These are phyloP conservation scores for Plectranthus barbatus DNA, from an alignment of 257 asterid genomes.

Conservation along the genomic window DNA sequence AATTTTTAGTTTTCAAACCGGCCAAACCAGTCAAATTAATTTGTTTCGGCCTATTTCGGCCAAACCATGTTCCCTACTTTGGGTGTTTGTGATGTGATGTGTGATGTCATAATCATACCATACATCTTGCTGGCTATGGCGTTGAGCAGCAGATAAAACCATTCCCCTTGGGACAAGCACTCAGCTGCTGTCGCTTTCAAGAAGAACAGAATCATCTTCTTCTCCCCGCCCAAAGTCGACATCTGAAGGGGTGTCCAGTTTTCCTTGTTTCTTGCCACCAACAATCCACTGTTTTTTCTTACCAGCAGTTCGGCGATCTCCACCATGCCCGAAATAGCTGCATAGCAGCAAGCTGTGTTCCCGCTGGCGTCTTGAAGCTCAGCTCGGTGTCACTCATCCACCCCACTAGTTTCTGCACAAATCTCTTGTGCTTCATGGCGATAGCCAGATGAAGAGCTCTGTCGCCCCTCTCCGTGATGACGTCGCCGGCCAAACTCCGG, in stretches of 20 bases:
- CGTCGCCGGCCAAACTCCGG: too few species aligned
- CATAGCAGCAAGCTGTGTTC: constrained; percentile 14
- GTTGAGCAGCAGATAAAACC: background rate
- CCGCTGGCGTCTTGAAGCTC: too few species aligned
- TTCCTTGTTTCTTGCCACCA: background rate
- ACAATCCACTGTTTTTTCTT: background rate
- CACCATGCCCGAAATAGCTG: constrained; percentile 7
- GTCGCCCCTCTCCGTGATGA: too few species aligned
- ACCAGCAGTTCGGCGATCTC: constrained; percentile 12
- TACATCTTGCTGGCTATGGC: background rate
- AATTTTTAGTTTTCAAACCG: too few species aligned
- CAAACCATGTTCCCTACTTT: too few species aligned
- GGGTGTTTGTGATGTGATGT: too few species aligned
- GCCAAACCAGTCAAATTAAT: too few species aligned
- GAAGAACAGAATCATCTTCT: constrained; percentile 10
- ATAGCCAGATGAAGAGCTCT: too few species aligned
- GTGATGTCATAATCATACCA: background rate
- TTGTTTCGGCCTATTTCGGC: too few species aligned
- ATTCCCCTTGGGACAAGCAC: background rate
- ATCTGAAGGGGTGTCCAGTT: background rate
- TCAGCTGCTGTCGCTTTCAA: background rate
- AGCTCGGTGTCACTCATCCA: too few species aligned
- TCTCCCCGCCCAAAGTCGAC: background rate
- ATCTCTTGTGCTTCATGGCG: too few species aligned
- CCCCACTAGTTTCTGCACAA: too few species aligned